Percentiles rank a stretch among this genome's conserved stretches.
Evolutionary conservation across 2,329 filamentous ascomycete species (phyloP).

Genomic region (Zopfia rhizophila): DNA sequence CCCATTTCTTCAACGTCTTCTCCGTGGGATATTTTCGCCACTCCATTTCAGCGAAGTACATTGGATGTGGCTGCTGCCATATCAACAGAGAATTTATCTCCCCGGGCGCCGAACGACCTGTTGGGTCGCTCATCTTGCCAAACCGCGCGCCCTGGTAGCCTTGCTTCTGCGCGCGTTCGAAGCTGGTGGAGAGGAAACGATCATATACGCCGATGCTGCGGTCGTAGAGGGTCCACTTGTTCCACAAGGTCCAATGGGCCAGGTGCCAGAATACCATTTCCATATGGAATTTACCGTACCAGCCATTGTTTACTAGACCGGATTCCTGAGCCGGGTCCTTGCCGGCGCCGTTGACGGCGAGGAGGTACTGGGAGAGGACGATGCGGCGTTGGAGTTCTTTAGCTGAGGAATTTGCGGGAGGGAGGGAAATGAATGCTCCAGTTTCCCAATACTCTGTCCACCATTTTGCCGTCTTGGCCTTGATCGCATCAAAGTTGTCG

Average conservation of each 20-base stretch:
- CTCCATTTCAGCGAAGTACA: constrained; percentile 69
- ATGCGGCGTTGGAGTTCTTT: constrained; percentile 64
- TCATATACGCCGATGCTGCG: constrained; percentile 62
- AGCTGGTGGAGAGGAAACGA: constrained; percentile 55
- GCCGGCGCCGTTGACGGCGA: constrained; percentile 64
- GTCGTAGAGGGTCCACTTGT: constrained; percentile 57
- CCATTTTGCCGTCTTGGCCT: constrained; percentile 52
- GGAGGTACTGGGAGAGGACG: constrained; percentile 64
- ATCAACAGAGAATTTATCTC: constrained; percentile 70
- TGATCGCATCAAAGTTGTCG: constrained; percentile 33
- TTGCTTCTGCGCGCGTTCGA: constrained; percentile 48
- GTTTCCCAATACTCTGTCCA: constrained; percentile 63
- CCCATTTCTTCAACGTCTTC: constrained; percentile 63
- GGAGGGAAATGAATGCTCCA: constrained; percentile 64
- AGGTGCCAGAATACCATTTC: constrained; percentile 67
- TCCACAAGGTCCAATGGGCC: constrained; percentile 63
- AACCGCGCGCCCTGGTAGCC: constrained; percentile 58
- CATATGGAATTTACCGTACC: constrained; percentile 67
- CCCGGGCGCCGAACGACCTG: constrained; percentile 65
- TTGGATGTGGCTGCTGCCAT: constrained; percentile 71
- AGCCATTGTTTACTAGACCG: constrained; percentile 64
- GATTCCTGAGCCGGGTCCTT: constrained; percentile 60
- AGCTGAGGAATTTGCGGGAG: constrained; percentile 53
- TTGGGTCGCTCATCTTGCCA: constrained; percentile 68
- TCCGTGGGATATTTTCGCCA: constrained; percentile 59